Percentiles rank a stretch among this genome's conserved stretches.
These are phyloP conservation scores for Cymodocea nodosa DNA, from an alignment of 116 monocot genomes.

Conservation along the genomic window DNA sequence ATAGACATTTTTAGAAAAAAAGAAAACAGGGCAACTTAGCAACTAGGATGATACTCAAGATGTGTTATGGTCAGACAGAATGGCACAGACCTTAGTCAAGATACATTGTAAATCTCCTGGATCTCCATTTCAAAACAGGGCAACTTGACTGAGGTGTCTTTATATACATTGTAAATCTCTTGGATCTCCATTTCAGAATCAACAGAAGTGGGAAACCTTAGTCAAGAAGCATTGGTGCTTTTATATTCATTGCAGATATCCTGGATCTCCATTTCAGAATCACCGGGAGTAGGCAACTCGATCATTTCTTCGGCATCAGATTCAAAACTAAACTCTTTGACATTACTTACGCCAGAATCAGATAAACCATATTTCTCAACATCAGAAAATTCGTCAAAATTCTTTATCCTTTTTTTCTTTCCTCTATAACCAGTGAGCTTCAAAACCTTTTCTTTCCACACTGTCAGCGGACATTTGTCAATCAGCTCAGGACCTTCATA, in stretches of 20 bases:
- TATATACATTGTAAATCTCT: too few species aligned
- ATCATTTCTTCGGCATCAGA: conserved; percentile 30
- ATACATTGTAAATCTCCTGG: too few species aligned
- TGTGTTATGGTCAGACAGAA: too few species aligned
- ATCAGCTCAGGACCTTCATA: conserved; percentile 71
- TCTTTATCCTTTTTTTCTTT: conserved; percentile 37
- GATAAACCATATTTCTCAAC: conserved; percentile 18
- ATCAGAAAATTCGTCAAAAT: conserved; percentile 30
- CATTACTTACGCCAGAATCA: conserved; percentile 10
- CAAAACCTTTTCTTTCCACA: conserved; percentile 80
- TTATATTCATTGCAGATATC: conserved; percentile 23
- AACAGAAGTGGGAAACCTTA: neutral
- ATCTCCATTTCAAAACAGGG: too few species aligned
- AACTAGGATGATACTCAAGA: too few species aligned
- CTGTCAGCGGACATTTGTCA: conserved; percentile 54
- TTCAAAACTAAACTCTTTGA: conserved; percentile 13
- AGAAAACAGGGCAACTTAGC: too few species aligned
- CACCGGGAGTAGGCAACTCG: conserved; percentile 13
- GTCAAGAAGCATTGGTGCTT: conserved; percentile 4
- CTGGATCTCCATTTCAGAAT: conserved; percentile 44
- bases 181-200: too few species aligned
- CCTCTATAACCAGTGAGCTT: conserved; percentile 66
- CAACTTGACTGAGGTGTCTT: too few species aligned
- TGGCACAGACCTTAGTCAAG: too few species aligned
- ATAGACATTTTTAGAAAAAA: too few species aligned